A percentile compares a stretch with the other conserved stretches of the same genome.
Conservation (phyloP, 2,329 filamentous ascomycete species). For the Domatiomyces globalis region DNA sequence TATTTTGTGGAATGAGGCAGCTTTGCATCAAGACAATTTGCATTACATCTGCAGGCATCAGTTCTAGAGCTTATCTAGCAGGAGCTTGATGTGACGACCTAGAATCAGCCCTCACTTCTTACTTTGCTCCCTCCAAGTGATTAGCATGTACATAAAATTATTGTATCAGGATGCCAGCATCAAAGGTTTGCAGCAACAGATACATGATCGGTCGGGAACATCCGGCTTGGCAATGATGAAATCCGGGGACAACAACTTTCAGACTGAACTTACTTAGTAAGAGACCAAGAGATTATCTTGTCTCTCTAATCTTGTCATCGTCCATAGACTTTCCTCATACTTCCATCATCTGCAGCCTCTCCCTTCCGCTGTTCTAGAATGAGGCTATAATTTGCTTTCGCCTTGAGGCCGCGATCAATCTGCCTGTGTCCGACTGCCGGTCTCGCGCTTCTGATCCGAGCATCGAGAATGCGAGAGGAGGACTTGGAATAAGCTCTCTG, state of each 20-base stretch:
- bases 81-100: too few species aligned
- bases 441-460: background rate
- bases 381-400: background rate
- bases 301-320: background rate
- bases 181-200: too few species aligned
- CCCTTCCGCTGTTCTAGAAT: background rate
- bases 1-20: too few species aligned
- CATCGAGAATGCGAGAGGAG: background rate
- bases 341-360: background rate
- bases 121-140: too few species aligned
- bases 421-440: background rate
- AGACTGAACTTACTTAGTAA: background rate
- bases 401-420: background rate
- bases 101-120: too few species aligned
- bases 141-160: too few species aligned
- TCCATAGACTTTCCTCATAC: background rate
- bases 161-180: too few species aligned
- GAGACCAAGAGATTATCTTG: background rate
- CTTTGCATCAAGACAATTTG: too few species aligned
- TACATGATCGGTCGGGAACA: background rate
- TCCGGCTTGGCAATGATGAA: background rate
- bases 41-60: too few species aligned
- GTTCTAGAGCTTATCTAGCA: too few species aligned
- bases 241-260: background rate
- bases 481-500: background rate